These are phyloP conservation scores for Trichosporon sp. DNA, from an alignment of 1,284 basidiomycete species.

Conservation along the genomic window DNA sequence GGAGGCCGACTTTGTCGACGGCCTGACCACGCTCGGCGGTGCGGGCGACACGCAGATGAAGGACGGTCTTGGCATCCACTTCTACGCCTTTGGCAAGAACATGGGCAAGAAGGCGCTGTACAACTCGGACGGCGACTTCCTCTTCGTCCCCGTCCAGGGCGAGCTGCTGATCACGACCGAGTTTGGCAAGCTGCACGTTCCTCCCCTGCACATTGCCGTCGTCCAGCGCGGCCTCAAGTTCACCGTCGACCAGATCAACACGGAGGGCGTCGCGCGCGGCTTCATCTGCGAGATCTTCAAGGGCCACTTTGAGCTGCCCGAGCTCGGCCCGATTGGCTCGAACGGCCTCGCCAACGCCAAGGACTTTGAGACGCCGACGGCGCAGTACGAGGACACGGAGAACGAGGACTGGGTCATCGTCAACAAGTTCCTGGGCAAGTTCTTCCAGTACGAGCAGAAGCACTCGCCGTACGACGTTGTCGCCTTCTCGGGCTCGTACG, in stretches of 20 bases:
- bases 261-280: constrained; percentile 27
- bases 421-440: constrained; percentile 13
- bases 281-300: constrained; percentile 61
- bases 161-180: constrained; percentile 65
- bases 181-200: constrained; percentile 62
- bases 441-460: constrained; percentile 51
- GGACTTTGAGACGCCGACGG: constrained; percentile 61
- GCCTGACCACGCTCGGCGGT: constrained; percentile 61
- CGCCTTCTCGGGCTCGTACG: constrained; percentile 64
- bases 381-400: constrained; percentile 55
- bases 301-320: constrained; percentile 60
- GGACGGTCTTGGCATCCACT: constrained; percentile 60
- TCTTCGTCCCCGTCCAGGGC: constrained; percentile 62
- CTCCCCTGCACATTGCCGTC: constrained; percentile 60
- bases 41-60: constrained; percentile 60
- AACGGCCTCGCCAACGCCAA: constrained; percentile 59
- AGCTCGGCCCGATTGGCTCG: constrained; percentile 61
- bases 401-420: constrained; percentile 52
- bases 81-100: constrained; percentile 58
- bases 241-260: constrained; percentile 49
- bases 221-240: constrained; percentile 63
- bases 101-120: constrained; percentile 63
- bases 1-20: constrained; percentile 57
- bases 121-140: constrained; percentile 63
- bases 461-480: constrained; percentile 55